These are phyloP conservation scores for Amaranthus cruentus DNA, from an alignment of 148 eudicot genomes.

Conservation along the genomic window DNA sequence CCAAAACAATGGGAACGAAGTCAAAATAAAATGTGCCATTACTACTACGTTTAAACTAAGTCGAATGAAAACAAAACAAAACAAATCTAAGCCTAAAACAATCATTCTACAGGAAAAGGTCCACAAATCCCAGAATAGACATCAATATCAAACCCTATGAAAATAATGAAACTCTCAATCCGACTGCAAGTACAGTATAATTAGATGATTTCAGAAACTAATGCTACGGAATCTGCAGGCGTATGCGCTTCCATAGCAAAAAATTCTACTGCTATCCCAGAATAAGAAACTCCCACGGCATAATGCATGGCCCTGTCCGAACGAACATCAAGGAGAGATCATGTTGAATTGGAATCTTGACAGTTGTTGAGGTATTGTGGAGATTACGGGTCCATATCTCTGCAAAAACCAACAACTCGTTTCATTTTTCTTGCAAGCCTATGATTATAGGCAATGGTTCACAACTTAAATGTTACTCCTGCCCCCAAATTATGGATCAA, in stretches of 20 bases:
- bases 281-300: neutral
- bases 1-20: too few species aligned
- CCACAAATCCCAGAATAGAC: neutral
- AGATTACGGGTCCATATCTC: constrained; percentile 98
- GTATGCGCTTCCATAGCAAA: neutral
- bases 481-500: neutral
- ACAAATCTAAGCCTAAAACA: neutral
- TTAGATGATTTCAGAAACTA: neutral
- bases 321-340: constrained; percentile 48
- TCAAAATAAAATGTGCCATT: too few species aligned
- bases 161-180: neutral
- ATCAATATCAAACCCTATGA: neutral
- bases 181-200: neutral
- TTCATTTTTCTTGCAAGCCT: constrained; percentile 3
- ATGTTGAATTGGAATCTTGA: constrained; percentile 95
- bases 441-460: neutral
- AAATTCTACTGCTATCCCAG: neutral
- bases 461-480: neutral
- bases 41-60: too few species aligned
- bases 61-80: too few species aligned
- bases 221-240: neutral
- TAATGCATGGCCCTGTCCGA: neutral
- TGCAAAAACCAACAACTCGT: constrained; percentile 36
- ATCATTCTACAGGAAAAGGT: neutral
- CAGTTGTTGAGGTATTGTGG: constrained; percentile 93